These are phyloP conservation scores for Dendrobium nobile DNA, from an alignment of 106 monocot genomes.

Conservation along the genomic window DNA sequence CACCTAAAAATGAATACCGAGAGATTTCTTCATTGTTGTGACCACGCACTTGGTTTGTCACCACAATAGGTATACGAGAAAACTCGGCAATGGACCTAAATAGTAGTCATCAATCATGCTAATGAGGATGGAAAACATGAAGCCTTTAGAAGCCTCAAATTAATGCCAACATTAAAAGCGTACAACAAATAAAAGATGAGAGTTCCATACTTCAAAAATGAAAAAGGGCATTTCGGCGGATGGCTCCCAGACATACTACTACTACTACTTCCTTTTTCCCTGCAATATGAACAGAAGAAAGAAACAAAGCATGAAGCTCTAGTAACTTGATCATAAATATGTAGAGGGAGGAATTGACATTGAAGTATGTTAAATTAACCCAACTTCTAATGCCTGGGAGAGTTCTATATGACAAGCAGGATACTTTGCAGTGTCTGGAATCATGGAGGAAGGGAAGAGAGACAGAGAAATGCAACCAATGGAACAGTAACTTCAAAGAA, in stretches of 20 bases:
- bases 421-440: no score
- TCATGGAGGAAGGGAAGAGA: no score
- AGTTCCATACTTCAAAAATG: conserved; percentile 79
- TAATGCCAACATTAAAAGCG: not conserved
- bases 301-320: not conserved
- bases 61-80: conserved; percentile 75
- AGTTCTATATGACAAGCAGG: no score
- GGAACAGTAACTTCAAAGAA: no score
- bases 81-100: conserved; percentile 93
- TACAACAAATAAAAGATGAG: not conserved
- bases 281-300: conserved; percentile 20
- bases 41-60: conserved; percentile 90
- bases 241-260: conserved; percentile 20
- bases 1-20: conserved; percentile 81
- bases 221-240: conserved; percentile 44
- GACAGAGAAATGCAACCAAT: no score
- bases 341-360: no score
- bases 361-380: no score
- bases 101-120: not conserved
- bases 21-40: conserved; percentile 41
- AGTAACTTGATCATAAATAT: not conserved
- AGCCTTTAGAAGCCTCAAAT: not conserved
- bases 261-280: conserved; percentile 44
- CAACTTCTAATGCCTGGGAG: no score
- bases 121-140: not conserved